Evolutionary conservation across 2,329 filamentous ascomycete species (phyloP).

Genomic region (Cladosporium velox): DNA sequence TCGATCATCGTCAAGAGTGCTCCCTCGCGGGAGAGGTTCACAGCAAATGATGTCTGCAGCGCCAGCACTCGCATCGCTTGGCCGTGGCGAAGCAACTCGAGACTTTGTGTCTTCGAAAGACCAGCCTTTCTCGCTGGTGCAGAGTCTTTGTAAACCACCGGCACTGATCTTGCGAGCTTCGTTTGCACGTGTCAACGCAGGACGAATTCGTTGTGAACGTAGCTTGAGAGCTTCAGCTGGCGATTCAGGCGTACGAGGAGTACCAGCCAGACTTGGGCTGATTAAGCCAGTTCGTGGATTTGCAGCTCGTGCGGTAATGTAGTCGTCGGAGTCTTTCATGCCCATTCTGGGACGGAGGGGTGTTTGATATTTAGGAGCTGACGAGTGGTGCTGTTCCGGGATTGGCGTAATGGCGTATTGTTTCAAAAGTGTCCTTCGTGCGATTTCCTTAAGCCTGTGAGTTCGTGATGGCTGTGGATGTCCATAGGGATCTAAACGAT

Average conservation of each 20-base stretch:
- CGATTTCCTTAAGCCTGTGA: slow-evolving; percentile 25
- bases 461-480: background rate
- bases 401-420: slow-evolving; percentile 5
- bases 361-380: background rate
- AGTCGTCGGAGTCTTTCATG: slow-evolving; percentile 41
- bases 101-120: slow-evolving; percentile 22
- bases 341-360: slow-evolving; percentile 29
- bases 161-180: slow-evolving; percentile 32
- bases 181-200: slow-evolving; percentile 29
- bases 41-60: slow-evolving; percentile 13
- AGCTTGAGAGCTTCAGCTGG: slow-evolving; percentile 34
- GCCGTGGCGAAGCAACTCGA: slow-evolving; percentile 23
- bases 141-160: slow-evolving; percentile 21
- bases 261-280: slow-evolving; percentile 33
- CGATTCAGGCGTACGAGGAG: slow-evolving; percentile 31
- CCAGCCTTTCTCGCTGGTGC: slow-evolving; percentile 27
- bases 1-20: slow-evolving; percentile 27
- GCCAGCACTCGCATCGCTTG: slow-evolving; percentile 20
- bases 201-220: slow-evolving; percentile 18
- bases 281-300: slow-evolving; percentile 39
- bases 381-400: background rate
- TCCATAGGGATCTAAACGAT: background rate
- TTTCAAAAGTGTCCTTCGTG: slow-evolving; percentile 23
- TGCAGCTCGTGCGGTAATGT: slow-evolving; percentile 38
- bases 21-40: background rate